Conservation (phyloP, 257 asterid species). For the Galeopsis tetrahit region DNA sequence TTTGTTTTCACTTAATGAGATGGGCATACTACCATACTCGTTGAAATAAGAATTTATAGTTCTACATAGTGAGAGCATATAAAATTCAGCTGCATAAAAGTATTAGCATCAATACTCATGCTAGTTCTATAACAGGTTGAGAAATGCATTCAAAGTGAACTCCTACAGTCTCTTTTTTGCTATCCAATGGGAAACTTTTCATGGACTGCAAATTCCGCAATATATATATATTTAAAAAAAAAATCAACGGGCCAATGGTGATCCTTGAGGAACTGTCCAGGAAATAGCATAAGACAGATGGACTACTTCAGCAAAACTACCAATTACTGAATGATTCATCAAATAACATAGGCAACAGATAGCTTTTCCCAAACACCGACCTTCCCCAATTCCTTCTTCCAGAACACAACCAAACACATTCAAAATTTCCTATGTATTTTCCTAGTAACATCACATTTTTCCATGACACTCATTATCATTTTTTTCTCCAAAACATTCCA, state of each 20-base stretch:
- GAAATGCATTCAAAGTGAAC: background rate
- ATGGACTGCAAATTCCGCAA: background rate
- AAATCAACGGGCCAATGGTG: background rate
- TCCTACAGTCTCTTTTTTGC: background rate
- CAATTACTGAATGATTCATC: background rate
- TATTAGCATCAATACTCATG: background rate
- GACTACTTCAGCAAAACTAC: background rate
- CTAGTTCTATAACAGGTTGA: background rate
- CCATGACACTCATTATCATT: background rate
- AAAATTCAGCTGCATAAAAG: background rate
- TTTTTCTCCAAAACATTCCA: background rate
- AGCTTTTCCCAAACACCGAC: background rate
- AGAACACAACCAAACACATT: slow-evolving; percentile 1
- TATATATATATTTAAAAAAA: background rate
- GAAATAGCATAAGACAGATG: slow-evolving; percentile 3
- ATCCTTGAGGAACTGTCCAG: background rate
- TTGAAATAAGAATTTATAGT: background rate
- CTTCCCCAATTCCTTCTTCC: background rate
- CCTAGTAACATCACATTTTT: background rate
- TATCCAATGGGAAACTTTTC: background rate
- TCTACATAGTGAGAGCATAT: background rate
- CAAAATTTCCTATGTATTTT: background rate
- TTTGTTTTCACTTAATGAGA: slow-evolving; percentile 1
- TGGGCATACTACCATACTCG: background rate
- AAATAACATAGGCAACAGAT: background rate